Evolutionary conservation across 2,329 filamentous ascomycete genomes (phyloP).

Genomic region (Magnaporthiopsis poae): DNA sequence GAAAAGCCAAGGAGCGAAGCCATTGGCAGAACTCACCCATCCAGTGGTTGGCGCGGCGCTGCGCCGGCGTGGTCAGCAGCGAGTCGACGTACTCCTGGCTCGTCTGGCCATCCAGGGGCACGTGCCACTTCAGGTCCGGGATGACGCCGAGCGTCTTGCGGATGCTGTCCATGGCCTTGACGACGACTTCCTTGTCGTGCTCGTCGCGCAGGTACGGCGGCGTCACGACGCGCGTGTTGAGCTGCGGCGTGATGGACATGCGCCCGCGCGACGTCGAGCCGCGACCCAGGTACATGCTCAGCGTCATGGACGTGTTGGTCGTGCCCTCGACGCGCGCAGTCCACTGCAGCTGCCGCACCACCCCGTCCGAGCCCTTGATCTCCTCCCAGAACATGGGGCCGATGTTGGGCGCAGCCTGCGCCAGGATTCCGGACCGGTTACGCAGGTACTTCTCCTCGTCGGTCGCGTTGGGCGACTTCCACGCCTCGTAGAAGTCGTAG

Average conservation of each 20-base stretch:
- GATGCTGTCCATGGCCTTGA: constrained; percentile 47
- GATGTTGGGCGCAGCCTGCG: constrained; percentile 41
- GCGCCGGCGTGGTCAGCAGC: constrained; percentile 10
- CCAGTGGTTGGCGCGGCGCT: constrained; percentile 35
- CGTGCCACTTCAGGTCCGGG: constrained; percentile 38
- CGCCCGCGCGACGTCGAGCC: constrained; percentile 47
- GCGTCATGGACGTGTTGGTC: constrained; percentile 19
- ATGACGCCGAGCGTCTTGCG: constrained; percentile 40
- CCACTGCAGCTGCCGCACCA: constrained; percentile 55
- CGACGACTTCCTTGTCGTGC: constrained; percentile 48
- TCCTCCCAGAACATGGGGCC: constrained; percentile 41
- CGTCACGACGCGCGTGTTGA: constrained; percentile 45
- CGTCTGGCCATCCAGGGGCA: constrained; percentile 35
- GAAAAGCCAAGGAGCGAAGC: neutral
- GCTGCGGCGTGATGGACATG: constrained; percentile 45
- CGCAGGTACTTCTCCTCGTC: constrained; percentile 38
- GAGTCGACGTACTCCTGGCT: constrained; percentile 42
- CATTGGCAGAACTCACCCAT: constrained; percentile 23
- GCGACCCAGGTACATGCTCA: constrained; percentile 41
- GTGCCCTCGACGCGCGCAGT: constrained; percentile 53
- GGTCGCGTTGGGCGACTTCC: constrained; percentile 32
- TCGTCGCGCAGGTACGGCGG: constrained; percentile 44
- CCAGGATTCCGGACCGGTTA: constrained; percentile 48
- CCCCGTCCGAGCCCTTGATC: constrained; percentile 46
- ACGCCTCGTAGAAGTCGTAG: constrained; percentile 59